Base-by-base conservation (phyloP, 352 stramenopile species). In the Phytophthora citricola region DNA sequence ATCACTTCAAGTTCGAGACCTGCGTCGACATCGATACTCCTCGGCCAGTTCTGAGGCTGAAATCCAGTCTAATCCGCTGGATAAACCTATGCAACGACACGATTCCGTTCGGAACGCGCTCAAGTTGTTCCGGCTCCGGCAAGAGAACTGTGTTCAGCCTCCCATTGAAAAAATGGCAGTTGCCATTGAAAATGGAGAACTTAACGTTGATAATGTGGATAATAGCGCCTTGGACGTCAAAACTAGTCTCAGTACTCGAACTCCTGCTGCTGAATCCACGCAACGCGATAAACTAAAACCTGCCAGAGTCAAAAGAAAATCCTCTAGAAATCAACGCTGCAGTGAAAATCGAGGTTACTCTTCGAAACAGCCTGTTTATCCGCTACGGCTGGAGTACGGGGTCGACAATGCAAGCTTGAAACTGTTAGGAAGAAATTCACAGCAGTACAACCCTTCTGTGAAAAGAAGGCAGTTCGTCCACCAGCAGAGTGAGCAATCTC, bases 101-200 rank as follows among this genome's bases (percentile, higher is more conserved):
- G 66, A 78, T 38, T 79, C 75, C n/a, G 63, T 81, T 51, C 64
- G 70, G 20, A 90, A 89, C 15, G 77, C 78, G 7, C 62, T 90
- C 20, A 87, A 78, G 43, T 67, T 90, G 10, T 71, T 90, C 41
- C 81, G 71, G 46, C 65, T 90, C 2, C 67, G 75, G 6, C 84
- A 86, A 48, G 63, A 81, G 32, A 69, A 52, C 8, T 36, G 24
- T 24, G 39, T 20, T 9, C 14, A 54, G 7, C 1, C 32, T 24
- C 32, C 36, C 9, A 47, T 48, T 14, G 55, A 59, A 14, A 49
- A 43, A 32, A 58, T 29, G 24, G 24, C 12, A 7, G 20, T 14
- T 38, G n/a, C n/a, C 10, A 50, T 41, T 40, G 38, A 29, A 49
- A 53, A 31, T 24, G 44, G 32, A 38, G 20, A 10, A 22, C 12